Percentiles rank a stretch among this genome's conserved stretches.
These are phyloP conservation scores for Chlamydomonas asymmetrica DNA, from an alignment of 139 green algal genomes.

Conservation along the genomic window DNA sequence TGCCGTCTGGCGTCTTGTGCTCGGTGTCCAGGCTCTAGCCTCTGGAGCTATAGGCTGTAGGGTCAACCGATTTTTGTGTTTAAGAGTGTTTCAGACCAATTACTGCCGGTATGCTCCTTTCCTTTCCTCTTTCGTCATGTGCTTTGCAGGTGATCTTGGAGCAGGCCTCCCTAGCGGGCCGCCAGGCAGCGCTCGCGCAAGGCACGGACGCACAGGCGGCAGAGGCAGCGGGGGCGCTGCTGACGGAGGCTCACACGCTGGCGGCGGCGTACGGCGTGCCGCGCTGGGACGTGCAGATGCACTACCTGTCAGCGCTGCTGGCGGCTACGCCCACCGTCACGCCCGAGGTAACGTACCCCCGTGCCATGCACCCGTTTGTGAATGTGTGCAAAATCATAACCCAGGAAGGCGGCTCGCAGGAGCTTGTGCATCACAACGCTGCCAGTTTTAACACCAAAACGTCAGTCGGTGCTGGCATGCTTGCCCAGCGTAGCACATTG, in stretches of 20 bases:
- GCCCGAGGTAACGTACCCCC: conserved; percentile 17
- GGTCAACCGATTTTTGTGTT: too few species aligned
- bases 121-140: background rate
- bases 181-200: background rate
- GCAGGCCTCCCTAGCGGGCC: conserved; percentile 13
- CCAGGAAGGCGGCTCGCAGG: background rate
- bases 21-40: too few species aligned
- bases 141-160: conserved; percentile 13
- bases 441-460: background rate
- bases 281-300: conserved; percentile 2
- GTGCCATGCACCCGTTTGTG: too few species aligned
- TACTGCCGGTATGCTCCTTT: background rate
- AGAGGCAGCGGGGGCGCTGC: background rate
- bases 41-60: too few species aligned
- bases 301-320: background rate
- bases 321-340: background rate
- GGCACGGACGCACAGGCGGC: background rate
- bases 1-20: too few species aligned
- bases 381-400: background rate
- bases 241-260: conserved; percentile 1
- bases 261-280: conserved; percentile 17
- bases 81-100: background rate
- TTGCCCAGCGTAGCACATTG: too few species aligned
- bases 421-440: background rate
- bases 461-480: too few species aligned